A percentile compares a stretch with the other conserved stretches of the same genome.
These are phyloP conservation scores for Balansia obtecta DNA, from an alignment of 2,329 filamentous ascomycete species.

Conservation along the genomic window DNA sequence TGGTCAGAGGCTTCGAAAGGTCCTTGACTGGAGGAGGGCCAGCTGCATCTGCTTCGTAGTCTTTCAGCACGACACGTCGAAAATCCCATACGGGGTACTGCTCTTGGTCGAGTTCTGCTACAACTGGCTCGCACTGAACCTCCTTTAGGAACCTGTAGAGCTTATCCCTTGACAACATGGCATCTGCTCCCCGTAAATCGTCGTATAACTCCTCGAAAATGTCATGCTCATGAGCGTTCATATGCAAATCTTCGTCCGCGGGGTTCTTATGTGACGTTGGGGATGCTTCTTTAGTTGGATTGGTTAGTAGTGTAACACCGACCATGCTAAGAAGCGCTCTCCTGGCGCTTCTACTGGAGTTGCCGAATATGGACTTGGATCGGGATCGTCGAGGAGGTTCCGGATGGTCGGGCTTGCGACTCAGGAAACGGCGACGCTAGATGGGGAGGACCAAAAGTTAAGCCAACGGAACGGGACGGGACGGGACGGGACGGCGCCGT, in stretches of 20 bases:
- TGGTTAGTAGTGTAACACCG: constrained; percentile 17
- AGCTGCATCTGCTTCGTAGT: constrained; percentile 31
- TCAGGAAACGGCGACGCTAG: constrained; percentile 10
- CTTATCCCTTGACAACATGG: constrained; percentile 19
- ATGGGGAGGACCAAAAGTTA: background rate
- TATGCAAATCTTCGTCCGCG: constrained; percentile 21
- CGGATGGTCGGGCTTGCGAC: constrained; percentile 4
- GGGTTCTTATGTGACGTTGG: constrained; percentile 12
- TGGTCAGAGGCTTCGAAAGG: constrained; percentile 57
- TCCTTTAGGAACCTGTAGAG: constrained; percentile 37
- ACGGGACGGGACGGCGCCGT: background rate
- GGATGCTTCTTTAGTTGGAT: constrained; percentile 14
- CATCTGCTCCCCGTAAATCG: constrained; percentile 24
- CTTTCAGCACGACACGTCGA: constrained; percentile 32
- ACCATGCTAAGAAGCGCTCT: constrained; percentile 21
- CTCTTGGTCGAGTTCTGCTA: constrained; percentile 24
- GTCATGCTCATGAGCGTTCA: constrained; percentile 36
- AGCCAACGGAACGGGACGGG: background rate
- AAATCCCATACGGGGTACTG: constrained; percentile 37
- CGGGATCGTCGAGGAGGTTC: constrained; percentile 19
- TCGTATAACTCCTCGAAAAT: constrained; percentile 37
- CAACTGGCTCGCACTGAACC: constrained; percentile 32
- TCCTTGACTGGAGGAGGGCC: constrained; percentile 39
- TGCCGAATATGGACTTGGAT: constrained; percentile 28
- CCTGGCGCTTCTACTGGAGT: constrained; percentile 19